Evolutionary conservation across 2,329 filamentous ascomycete species (phyloP), one percentile per base, ranked within the genome.

Genomic region (Diplodia seriata): DNA sequence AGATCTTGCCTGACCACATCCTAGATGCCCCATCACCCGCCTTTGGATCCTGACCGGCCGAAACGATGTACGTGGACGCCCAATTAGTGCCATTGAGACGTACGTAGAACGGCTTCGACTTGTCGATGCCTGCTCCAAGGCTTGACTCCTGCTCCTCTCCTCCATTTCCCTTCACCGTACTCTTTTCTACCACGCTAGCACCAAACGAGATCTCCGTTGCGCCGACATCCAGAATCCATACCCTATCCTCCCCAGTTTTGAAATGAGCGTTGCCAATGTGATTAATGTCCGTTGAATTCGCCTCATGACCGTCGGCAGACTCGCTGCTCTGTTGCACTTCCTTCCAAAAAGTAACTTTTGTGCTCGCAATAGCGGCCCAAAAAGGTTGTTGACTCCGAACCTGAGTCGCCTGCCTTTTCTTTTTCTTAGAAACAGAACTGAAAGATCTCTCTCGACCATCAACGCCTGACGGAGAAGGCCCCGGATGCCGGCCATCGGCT

Each of bases 291-390:
- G 89, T 92, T 73, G 89, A 89, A 76, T 91, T 90, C 72, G 91
- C 89, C 74, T 90, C 90, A 38, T 87, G 88, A 62, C 89, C 90
- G 80, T 93, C 91, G 67, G 87, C 87, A 69, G 90, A 86, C 68
- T 90, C 89, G 77, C 91, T 89, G 72, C 91, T 94, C 77, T 96
- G 87, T 80, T 85, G 83, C 78, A 84, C 86, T 82, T 80, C 94
- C 82, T 97, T 95, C 76, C 96, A 90, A 81, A 97, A 93, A 74
- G 95, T 94, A 77, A 97, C 94, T 85, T 97, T 97, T 76, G 94
- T 97, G 81, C 93, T 97, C 63, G 94, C 94, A 73, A 97, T 87
- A 57, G 94, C 94, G 71, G 94, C 93, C 94, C 94, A 97, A 71
- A 97, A 87, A 59, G 94, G 94, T 81, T 97, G 94, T 76, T 93